Conservation (phyloP, 2,329 filamentous ascomycete genomes). For the Endoconidiophora laricicola region DNA sequence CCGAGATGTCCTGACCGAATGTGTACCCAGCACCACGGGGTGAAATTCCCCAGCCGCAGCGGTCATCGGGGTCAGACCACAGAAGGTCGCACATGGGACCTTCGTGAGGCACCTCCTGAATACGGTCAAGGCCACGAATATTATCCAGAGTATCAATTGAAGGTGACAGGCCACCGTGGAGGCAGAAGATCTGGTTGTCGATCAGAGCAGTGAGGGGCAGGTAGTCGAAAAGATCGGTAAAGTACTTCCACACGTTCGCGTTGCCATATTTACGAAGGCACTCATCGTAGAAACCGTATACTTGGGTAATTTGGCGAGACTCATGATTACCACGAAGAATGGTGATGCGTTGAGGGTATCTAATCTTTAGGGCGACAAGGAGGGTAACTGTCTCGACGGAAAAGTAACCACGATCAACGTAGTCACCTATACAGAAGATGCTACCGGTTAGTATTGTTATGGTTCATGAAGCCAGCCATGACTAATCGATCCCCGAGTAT, state of each 20-base stretch:
- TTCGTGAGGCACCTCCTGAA: slow-evolving; percentile 96
- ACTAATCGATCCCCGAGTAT: no score
- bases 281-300: slow-evolving; percentile 99
- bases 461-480: no score
- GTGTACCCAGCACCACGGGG: slow-evolving; percentile 89
- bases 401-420: slow-evolving; percentile 97
- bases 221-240: slow-evolving; percentile 97
- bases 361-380: slow-evolving; percentile 90
- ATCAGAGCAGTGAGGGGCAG: slow-evolving; percentile 92
- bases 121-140: slow-evolving; percentile 85
- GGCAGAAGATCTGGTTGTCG: slow-evolving; percentile 98
- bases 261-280: slow-evolving; percentile 98
- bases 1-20: slow-evolving; percentile 91
- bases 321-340: slow-evolving; percentile 98
- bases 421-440: slow-evolving; percentile 51
- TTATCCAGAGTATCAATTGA: slow-evolving; percentile 92
- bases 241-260: slow-evolving; percentile 98
- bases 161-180: slow-evolving; percentile 92
- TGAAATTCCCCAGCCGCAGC: slow-evolving; percentile 90
- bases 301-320: slow-evolving; percentile 95
- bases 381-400: slow-evolving; percentile 96
- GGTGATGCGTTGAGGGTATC: slow-evolving; percentile 94
- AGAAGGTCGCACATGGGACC: slow-evolving; percentile 96
- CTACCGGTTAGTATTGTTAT: slow-evolving; percentile 5
- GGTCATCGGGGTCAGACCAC: slow-evolving; percentile 96